Evolutionary conservation across 176 grass and related monocot species (phyloP).

Genomic region (Canna indica): DNA sequence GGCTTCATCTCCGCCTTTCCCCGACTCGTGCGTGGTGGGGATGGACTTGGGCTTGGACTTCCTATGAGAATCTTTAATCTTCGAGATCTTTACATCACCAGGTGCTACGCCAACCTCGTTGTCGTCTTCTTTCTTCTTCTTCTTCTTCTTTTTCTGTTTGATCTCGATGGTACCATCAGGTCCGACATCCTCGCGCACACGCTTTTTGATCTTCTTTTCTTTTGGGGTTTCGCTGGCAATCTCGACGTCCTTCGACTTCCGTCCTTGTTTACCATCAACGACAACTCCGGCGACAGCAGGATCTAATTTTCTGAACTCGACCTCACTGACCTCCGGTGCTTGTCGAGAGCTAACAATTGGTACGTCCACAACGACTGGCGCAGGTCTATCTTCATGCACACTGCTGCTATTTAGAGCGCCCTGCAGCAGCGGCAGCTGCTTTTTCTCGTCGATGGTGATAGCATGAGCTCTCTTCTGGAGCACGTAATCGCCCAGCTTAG

Average conservation of each 20-base stretch:
- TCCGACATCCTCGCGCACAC: constrained; percentile 30
- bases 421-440: background rate
- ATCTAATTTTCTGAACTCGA: background rate
- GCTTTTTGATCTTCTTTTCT: constrained; percentile 49
- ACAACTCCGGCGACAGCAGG: background rate
- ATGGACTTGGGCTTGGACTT: background rate
- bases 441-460: background rate
- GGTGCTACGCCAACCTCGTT: background rate
- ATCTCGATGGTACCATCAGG: constrained; percentile 8
- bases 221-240: background rate
- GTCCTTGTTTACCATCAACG: constrained; percentile 13
- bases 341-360: background rate
- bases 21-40: background rate
- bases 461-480: constrained; percentile 29
- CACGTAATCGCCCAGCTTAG: constrained; percentile 18
- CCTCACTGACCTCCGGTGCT: background rate
- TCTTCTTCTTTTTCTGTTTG: constrained; percentile 42
- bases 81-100: background rate
- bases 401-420: background rate
- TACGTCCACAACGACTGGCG: background rate
- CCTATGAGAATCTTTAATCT: background rate
- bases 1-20: background rate
- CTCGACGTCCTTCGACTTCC: background rate
- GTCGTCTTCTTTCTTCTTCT: constrained; percentile 58
- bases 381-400: background rate